Evolutionary conservation across 345 rosid species (phyloP), one percentile per base, ranked within the genome.

Genomic region (Erysimum cheiranthoides): DNA sequence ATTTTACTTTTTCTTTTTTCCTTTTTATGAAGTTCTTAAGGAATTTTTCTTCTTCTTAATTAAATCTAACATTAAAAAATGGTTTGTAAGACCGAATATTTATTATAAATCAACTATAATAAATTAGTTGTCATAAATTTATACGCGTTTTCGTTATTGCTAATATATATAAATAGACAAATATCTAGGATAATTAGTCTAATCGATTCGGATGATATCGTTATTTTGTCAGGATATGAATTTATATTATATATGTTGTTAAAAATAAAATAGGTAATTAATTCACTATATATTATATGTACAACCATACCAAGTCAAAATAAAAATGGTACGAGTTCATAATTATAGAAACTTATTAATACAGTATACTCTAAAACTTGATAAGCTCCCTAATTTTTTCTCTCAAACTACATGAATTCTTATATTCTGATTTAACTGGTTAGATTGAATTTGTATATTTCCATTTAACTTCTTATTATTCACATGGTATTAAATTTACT

Each of bases 1-100:
- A 5, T 47, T 58, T 57, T 5, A n/a, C 25, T 4, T 18, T 30
- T 45, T 40, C 42, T 18, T 28, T 36, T 52, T 30, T 28, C 8
- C 5, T 54, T 73, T 52, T 18, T 42, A 32, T 61, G 42, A 71
- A 61, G 31, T 40, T 63, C 28, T 52, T 73, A 53, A 8, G 4
- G 9, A 12, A 34, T 16, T 17, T 5, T 21, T 38, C 11, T 60
- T 11, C 13, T 5, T n/a, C n/a, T n/a, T n/a, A n/a, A n/a, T n/a
- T 36, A 11, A 35, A n/a, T 49, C 1, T 16, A 28, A 49, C 0
- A 6, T 8, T 2, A 5, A 25, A 32, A 10, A 11, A 16, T 38
- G 3, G 0, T 51, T 3, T 18, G 2, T 11, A 21, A 6, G 8
- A 5, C 36, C 3, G 5, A 21, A 35, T 25, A 18, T 32, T 45